phyloP scores from a whole-genome alignment of 768 basidiomycete genomes.

The Calocybe gangraenosa region DNA sequence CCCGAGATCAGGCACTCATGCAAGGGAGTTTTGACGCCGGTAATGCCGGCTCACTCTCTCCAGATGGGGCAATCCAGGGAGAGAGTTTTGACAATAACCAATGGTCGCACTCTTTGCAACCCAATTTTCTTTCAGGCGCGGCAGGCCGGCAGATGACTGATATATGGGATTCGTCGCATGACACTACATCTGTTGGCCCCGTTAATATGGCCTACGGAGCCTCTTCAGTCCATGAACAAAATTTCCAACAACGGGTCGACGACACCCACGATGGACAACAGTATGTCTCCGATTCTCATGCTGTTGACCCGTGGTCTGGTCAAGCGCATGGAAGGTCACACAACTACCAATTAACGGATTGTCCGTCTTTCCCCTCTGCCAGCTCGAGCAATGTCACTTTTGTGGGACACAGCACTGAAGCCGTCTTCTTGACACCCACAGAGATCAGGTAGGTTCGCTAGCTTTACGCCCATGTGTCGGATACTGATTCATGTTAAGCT shows the following conservation, averaged over 20 bases:
- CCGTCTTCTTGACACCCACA: background rate
- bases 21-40: slow-evolving; percentile 3
- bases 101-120: background rate
- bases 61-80: slow-evolving; percentile 1
- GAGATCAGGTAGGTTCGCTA: background rate
- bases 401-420: background rate
- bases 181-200: background rate
- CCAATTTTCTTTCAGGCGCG: background rate
- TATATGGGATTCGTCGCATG: background rate
- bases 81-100: background rate
- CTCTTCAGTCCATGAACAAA: slow-evolving; percentile 7
- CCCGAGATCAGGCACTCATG: slow-evolving; percentile 1
- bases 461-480: background rate
- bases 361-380: background rate
- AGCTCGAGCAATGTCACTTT: background rate
- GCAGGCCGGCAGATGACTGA: background rate
- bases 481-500: background rate
- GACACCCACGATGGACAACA: slow-evolving; percentile 3
- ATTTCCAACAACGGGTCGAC: slow-evolving; percentile 2
- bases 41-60: background rate
- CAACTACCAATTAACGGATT: background rate
- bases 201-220: background rate
- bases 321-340: slow-evolving; percentile 3
- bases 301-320: slow-evolving; percentile 6
- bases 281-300: slow-evolving; percentile 1